Evolutionary conservation across 177 flowering plant species (phyloP).

Genomic region (Telopea speciosissima): DNA sequence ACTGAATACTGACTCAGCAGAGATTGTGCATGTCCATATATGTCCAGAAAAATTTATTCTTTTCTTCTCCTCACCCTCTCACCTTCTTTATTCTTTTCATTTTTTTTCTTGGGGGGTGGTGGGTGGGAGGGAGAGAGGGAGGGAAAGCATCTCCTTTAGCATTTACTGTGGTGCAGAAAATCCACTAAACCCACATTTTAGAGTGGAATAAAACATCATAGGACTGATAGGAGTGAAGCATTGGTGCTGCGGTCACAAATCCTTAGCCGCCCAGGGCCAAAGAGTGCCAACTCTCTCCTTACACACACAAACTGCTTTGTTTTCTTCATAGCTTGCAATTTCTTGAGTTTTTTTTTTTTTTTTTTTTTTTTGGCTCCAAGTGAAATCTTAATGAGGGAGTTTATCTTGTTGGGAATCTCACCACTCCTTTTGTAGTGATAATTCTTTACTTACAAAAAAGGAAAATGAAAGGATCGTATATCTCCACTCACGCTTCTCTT

Average conservation of each 20-base stretch:
- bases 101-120: background rate
- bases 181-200: background rate
- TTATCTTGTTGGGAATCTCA: background rate
- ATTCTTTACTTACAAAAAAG: background rate
- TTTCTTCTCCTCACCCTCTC: background rate
- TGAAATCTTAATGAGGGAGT: background rate
- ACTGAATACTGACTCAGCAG: background rate
- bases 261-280: no score
- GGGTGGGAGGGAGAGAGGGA: background rate
- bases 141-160: background rate
- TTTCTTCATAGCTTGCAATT: background rate
- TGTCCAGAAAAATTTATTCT: background rate
- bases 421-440: background rate
- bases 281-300: background rate
- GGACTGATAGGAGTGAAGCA: no score
- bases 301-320: background rate
- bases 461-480: background rate
- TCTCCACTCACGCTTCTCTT: no score
- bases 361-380: background rate
- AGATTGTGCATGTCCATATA: background rate
- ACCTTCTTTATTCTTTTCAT: background rate
- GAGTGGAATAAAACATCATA: no score
- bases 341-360: background rate
- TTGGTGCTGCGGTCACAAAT: no score
- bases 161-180: background rate